phyloP scores from a whole-genome alignment of 129 eudicot species.

The Artemisia tridentata region DNA sequence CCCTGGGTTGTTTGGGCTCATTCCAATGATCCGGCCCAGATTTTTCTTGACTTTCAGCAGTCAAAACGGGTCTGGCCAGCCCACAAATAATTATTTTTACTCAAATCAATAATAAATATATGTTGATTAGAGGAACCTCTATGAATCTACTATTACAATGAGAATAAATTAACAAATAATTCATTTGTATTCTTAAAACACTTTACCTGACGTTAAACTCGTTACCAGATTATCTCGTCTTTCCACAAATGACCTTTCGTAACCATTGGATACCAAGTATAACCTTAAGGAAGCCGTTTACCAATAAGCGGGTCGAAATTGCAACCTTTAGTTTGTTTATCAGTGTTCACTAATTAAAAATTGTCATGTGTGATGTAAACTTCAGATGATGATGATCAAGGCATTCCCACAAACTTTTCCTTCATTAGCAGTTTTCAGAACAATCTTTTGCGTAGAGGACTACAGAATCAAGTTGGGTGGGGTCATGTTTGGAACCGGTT shows the following conservation, averaged over 20 bases:
- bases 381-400: conserved; percentile 46
- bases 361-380: not conserved
- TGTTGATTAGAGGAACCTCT: too few species aligned
- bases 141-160: too few species aligned
- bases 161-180: too few species aligned
- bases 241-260: not conserved
- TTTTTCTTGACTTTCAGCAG: too few species aligned
- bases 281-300: not conserved
- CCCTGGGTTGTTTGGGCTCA: too few species aligned
- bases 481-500: conserved; percentile 73
- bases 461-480: conserved; percentile 64
- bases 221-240: not conserved
- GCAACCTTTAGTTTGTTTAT: not conserved
- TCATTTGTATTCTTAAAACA: too few species aligned
- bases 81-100: too few species aligned
- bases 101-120: too few species aligned
- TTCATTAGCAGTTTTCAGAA: conserved; percentile 64
- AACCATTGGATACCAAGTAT: not conserved
- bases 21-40: too few species aligned
- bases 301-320: not conserved
- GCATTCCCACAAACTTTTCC: conserved; percentile 31
- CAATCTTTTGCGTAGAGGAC: conserved; percentile 46
- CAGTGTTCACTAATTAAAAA: not conserved
- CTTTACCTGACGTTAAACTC: not conserved
- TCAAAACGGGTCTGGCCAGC: too few species aligned